Conservation (phyloP, 2,329 filamentous ascomycete species). For the Alternaria brassicicola region DNA sequence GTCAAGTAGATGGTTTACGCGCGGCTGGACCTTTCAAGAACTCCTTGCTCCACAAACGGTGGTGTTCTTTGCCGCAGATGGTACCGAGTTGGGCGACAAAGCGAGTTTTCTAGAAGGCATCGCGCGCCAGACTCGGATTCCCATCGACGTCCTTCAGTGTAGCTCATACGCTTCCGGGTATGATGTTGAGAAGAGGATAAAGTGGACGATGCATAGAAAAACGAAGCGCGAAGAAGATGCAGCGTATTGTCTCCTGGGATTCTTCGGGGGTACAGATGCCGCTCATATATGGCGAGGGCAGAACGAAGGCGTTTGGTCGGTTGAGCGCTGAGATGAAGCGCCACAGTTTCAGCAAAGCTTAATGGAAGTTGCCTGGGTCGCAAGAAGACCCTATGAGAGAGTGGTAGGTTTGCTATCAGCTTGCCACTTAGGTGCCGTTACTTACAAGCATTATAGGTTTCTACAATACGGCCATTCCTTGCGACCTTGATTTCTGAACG, state of each 20-base stretch:
- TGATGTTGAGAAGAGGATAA: constrained; percentile 11
- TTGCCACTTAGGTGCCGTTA: too few relatives aligned
- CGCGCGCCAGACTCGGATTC: not conserved
- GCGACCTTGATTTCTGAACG: too few relatives aligned
- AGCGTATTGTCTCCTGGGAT: constrained; percentile 38
- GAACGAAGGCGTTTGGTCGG: not conserved
- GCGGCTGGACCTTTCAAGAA: constrained; percentile 5
- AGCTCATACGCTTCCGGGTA: not conserved
- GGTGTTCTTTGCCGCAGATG: not conserved
- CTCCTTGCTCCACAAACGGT: not conserved
- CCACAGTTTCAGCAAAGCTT: too few relatives aligned
- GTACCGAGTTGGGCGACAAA: not conserved
- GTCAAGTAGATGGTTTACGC: constrained; percentile 1
- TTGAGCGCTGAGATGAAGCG: not conserved
- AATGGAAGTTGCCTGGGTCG: too few relatives aligned
- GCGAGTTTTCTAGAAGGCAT: not conserved
- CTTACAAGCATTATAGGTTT: too few relatives aligned
- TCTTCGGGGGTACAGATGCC: constrained; percentile 31
- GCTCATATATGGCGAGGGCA: constrained; percentile 14
- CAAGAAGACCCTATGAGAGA: too few relatives aligned
- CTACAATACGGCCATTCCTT: too few relatives aligned
- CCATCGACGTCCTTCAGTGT: not conserved
- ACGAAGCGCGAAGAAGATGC: constrained; percentile 32
- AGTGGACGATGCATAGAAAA: constrained; percentile 10
- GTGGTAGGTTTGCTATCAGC: too few relatives aligned